A percentile compares a stretch with the other conserved stretches of the same genome.
phyloP scores from a whole-genome alignment of 495 filamentous ascomycete species.

The Lichenothelia convexa region DNA sequence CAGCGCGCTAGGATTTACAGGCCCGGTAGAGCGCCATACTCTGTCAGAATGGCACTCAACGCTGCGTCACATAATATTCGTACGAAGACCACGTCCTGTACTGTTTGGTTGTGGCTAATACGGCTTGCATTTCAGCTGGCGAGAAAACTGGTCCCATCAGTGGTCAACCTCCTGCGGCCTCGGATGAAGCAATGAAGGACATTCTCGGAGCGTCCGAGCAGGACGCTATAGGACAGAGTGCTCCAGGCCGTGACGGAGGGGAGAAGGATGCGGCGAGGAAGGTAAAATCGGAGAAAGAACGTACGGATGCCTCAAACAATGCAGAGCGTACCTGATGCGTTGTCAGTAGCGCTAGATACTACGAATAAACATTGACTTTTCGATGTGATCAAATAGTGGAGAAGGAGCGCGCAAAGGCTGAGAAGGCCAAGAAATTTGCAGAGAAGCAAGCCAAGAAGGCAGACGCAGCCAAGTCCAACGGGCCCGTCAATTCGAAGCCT shows the following conservation, averaged over 20 bases:
- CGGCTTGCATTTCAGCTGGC: slow-evolving; percentile 2
- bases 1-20: slow-evolving; percentile 2
- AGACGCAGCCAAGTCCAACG: slow-evolving; percentile 19
- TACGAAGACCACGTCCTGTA: background rate
- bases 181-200: slow-evolving; percentile 10
- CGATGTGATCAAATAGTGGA: slow-evolving; percentile 24
- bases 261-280: slow-evolving; percentile 20
- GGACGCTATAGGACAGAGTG: slow-evolving; percentile 21
- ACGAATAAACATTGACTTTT: slow-evolving; percentile 5
- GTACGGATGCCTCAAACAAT: slow-evolving; percentile 2
- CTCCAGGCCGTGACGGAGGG: slow-evolving; percentile 20
- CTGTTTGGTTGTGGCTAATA: background rate
- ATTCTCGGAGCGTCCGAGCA: slow-evolving; percentile 14
- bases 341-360: background rate
- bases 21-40: background rate
- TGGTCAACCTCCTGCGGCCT: slow-evolving; percentile 9
- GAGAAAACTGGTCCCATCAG: slow-evolving; percentile 10
- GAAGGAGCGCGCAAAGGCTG: slow-evolving; percentile 38
- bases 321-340: background rate
- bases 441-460: slow-evolving; percentile 37
- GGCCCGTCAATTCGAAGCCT: slow-evolving; percentile 28
- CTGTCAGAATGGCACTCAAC: slow-evolving; percentile 4
- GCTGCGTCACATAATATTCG: slow-evolving; percentile 11
- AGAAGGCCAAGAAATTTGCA: slow-evolving; percentile 40
- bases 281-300: slow-evolving; percentile 24